Conservation (phyloP, 495 filamentous ascomycete species). For the Ramalina intermedia region DNA sequence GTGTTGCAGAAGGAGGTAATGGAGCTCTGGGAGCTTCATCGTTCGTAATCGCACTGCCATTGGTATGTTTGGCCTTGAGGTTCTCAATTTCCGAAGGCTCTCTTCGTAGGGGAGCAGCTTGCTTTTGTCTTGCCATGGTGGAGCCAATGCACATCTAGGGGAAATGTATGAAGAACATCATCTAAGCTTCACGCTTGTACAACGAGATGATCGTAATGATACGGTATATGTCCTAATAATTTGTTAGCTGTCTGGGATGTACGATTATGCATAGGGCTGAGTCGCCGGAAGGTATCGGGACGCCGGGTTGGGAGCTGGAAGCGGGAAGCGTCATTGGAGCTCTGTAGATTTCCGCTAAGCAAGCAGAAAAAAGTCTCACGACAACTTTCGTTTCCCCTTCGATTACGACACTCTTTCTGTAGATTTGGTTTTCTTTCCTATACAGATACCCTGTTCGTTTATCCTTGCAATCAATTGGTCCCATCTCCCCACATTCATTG, state of each 20-base stretch:
- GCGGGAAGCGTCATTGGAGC: too few species aligned
- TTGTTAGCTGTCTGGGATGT: background rate
- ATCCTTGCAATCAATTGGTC: background rate
- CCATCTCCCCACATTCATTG: background rate
- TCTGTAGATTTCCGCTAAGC: too few species aligned
- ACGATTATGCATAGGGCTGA: background rate
- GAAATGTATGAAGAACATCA: background rate
- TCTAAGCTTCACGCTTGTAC: too few species aligned
- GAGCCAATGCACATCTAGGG: background rate
- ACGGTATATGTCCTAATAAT: background rate
- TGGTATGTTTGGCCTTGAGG: slow-evolving; percentile 19
- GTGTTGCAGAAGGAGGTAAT: slow-evolving; percentile 19
- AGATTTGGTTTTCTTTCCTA: background rate
- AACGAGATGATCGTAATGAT: background rate
- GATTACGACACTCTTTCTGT: background rate
- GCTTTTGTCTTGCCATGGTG: slow-evolving; percentile 59
- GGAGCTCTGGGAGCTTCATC: slow-evolving; percentile 29
- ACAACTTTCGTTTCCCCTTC: background rate
- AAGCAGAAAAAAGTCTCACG: background rate
- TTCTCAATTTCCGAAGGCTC: slow-evolving; percentile 44
- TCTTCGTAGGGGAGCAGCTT: slow-evolving; percentile 49
- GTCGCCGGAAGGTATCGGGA: background rate
- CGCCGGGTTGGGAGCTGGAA: too few species aligned
- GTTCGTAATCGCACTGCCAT: slow-evolving; percentile 3
- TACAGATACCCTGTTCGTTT: background rate